phyloP scores from a whole-genome alignment of 345 rosid genomes.

The Citrus unshiu region DNA sequence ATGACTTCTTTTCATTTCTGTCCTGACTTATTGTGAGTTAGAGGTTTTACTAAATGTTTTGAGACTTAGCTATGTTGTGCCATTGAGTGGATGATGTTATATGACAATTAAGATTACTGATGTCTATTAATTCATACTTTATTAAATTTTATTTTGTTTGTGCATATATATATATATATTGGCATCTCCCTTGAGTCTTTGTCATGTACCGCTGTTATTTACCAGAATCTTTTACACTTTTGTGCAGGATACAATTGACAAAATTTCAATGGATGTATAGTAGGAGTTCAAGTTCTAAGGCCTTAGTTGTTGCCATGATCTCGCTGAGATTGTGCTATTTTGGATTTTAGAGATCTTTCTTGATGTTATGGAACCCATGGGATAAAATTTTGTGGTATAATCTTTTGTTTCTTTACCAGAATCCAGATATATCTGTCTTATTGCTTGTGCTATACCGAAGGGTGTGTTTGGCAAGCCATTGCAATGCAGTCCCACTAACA shows the following conservation, averaged over 20 bases:
- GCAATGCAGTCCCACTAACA: no score
- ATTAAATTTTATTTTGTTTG: background rate
- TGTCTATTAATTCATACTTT: background rate
- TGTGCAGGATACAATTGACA: background rate
- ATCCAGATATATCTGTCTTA: background rate
- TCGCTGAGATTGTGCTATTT: conserved; percentile 1
- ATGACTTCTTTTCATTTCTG: background rate
- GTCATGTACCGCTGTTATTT: background rate
- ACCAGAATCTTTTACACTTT: background rate
- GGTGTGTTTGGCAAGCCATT: no score
- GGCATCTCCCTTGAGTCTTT: background rate
- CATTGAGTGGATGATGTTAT: background rate
- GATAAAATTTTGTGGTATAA: background rate
- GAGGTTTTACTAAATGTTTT: background rate
- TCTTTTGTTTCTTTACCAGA: no score
- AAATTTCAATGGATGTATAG: background rate
- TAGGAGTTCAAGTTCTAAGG: background rate
- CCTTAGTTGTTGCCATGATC: background rate
- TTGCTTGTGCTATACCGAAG: background rate
- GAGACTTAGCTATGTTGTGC: background rate
- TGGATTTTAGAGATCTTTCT: background rate
- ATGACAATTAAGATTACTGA: background rate
- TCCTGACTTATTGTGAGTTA: background rate
- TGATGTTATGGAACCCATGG: background rate
- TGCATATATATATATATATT: no score